Evolutionary conservation across 169 alveolate species (phyloP), one percentile per base, ranked within the genome.

Genomic region (Babesia caballi): DNA sequence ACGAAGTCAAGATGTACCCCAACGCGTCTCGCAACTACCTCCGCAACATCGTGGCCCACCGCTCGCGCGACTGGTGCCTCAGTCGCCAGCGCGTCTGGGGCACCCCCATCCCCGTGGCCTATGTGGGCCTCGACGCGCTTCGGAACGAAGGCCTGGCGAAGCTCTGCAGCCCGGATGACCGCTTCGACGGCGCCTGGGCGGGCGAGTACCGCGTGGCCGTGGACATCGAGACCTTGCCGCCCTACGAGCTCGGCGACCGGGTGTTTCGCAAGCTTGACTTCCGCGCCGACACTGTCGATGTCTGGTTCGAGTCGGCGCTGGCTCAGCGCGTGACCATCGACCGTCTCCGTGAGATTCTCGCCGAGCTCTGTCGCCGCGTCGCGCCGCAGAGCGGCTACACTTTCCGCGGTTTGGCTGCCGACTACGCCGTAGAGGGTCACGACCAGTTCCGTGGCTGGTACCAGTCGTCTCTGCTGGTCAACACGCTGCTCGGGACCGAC

Each of bases 371-470:
- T 9, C 4, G 35, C 15, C 36, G 7, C 25, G 36, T 6, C 9
- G 40, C 28, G 0, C 30, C n/a, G 8, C 38, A 28, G 21, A 46
- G 33, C 12, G 40, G 30, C 15, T 52, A 36, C 36, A 38, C 42
- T 2, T 52, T 53, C 42, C 21, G 27, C 5, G 54, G 33, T 11
- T 14, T 60, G 8, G 54, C 25, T 4, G 51, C 53, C 2, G 69
- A 46, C 46, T 65, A 33, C 83, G 58, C 82, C 61, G 51, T 78
- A 83, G 96, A 91, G 59, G 96, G 96, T 23, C 82, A 85, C 28
- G 96, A 91, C 59, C 96, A 91, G 70, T 81, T 86, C 56, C 80
- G 96, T 25, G 96, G 96, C 12, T 91, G 96, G 96, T 91, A 85
- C 84, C 96, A 91, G 51, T 82, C 94, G 58, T 71, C 85, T 38